Evolutionary conservation across 23 red algal genomes (phyloP).

Genomic region (Rhodosorus marinus): DNA sequence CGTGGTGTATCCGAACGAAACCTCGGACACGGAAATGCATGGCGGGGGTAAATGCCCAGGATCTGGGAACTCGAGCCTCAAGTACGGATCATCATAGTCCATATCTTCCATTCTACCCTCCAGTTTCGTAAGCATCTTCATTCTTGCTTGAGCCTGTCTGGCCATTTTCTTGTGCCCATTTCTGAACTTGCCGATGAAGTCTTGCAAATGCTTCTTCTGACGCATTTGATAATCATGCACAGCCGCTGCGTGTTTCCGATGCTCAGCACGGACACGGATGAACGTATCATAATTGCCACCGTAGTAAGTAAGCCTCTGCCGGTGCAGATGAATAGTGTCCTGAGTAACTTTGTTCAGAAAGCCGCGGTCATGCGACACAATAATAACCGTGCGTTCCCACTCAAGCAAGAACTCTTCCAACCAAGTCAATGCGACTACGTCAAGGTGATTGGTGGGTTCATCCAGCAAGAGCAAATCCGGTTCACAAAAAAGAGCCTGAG

Average conservation of each 20-base stretch:
- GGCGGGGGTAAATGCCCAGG: conserved; percentile 58
- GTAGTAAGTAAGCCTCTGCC: conserved; percentile 74
- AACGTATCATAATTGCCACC: conserved; percentile 83
- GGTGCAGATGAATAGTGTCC: conserved; percentile 89
- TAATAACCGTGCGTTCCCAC: conserved; percentile 75
- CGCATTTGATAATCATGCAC: conserved; percentile 68
- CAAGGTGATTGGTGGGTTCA: conserved; percentile 95
- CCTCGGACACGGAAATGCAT: conserved; percentile 61
- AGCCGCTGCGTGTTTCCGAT: conserved; percentile 64
- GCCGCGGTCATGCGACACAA: conserved; percentile 80
- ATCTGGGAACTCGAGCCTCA: conserved; percentile 66
- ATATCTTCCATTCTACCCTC: conserved; percentile 54
- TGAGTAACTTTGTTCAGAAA: conserved; percentile 78
- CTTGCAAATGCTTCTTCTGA: conserved; percentile 66
- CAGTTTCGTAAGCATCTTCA: conserved; percentile 83
- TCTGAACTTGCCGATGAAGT: conserved; percentile 70
- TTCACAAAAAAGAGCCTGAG: conserved; percentile 71
- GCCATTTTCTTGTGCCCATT: conserved; percentile 41
- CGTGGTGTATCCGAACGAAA: conserved; percentile 74
- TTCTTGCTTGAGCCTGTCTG: conserved; percentile 69
- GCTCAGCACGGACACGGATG: conserved; percentile 51
- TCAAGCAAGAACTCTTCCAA: conserved; percentile 57
- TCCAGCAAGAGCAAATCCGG: conserved; percentile 88
- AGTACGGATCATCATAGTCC: conserved; percentile 40
- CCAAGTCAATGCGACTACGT: conserved; percentile 78